phyloP scores from a whole-genome alignment of 345 rosid species.

The Sonneratia caseolaris region DNA sequence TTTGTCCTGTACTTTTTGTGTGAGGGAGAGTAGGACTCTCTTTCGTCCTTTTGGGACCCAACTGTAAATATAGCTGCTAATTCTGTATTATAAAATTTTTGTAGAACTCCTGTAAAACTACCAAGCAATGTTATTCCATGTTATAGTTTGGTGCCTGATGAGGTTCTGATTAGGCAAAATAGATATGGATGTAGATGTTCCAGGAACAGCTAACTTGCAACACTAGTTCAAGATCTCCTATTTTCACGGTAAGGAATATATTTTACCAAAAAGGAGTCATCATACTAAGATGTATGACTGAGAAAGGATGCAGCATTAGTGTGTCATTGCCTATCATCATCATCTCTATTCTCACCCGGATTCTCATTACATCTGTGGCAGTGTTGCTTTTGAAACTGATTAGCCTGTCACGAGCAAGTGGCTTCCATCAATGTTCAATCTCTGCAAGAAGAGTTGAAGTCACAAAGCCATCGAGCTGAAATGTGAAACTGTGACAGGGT shows the following conservation, averaged over 20 bases:
- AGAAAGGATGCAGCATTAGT: not conserved
- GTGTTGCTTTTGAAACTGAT: no score
- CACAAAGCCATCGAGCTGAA: slow-evolving; percentile 6
- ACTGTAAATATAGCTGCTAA: not conserved
- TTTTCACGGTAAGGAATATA: not conserved
- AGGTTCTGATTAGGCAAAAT: not conserved
- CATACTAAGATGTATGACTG: not conserved
- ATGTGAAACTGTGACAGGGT: slow-evolving; percentile 5
- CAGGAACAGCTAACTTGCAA: not conserved
- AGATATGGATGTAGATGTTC: not conserved
- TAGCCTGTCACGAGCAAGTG: not conserved
- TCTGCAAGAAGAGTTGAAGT: slow-evolving; percentile 13
- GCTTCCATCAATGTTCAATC: slow-evolving; percentile 15
- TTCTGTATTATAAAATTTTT: not conserved
- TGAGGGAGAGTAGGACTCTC: not conserved
- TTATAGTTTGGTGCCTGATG: not conserved
- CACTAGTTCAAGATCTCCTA: not conserved
- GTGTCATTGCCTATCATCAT: not conserved
- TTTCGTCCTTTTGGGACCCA: not conserved
- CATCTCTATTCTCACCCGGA: no score
- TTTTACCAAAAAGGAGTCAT: not conserved
- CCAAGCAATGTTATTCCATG: not conserved
- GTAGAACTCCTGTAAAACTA: slow-evolving; percentile 2
- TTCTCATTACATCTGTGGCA: no score
- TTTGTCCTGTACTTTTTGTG: not conserved